Percentiles rank a stretch among this genome's conserved stretches.
Evolutionary conservation across 2,329 filamentous ascomycete genomes (phyloP).

Genomic region (Ceratocystis albifundus): DNA sequence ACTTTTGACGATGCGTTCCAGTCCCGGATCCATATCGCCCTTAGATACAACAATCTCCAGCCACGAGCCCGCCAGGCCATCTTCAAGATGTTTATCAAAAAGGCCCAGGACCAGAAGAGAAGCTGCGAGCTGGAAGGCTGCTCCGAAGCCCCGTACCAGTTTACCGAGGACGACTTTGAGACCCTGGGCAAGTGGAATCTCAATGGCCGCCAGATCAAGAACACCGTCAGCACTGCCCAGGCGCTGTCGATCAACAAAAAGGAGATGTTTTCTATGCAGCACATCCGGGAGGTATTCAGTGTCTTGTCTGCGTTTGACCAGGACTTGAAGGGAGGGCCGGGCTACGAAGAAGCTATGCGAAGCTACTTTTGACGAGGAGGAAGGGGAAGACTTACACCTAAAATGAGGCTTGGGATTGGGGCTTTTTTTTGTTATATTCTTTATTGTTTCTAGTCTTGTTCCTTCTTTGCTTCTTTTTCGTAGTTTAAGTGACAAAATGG

Average conservation of each 20-base stretch:
- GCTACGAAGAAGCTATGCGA: constrained; percentile 74
- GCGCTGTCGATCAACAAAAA: constrained; percentile 67
- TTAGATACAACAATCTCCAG: constrained; percentile 67
- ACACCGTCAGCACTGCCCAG: constrained; percentile 47
- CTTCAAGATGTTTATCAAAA: constrained; percentile 73
- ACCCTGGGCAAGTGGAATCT: constrained; percentile 34
- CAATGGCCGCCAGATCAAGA: constrained; percentile 40
- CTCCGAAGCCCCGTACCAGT: background rate
- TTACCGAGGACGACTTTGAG: constrained; percentile 31
- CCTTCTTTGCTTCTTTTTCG: no score
- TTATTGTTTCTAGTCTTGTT: no score
- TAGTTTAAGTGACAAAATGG: background rate
- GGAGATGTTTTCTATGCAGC: constrained; percentile 60
- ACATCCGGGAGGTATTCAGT: constrained; percentile 72
- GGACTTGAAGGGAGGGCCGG: constrained; percentile 68
- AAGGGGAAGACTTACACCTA: background rate
- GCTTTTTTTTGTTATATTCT: background rate
- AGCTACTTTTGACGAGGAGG: constrained; percentile 49
- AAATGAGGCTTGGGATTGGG: background rate
- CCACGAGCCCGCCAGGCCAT: constrained; percentile 62
- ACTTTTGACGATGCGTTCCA: constrained; percentile 89
- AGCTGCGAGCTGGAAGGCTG: constrained; percentile 35
- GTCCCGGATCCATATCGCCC: constrained; percentile 71
- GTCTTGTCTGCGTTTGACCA: constrained; percentile 73
- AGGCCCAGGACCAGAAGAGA: constrained; percentile 51